phyloP scores from a whole-genome alignment of 2,329 filamentous ascomycete species.

The Geosmithia flava region DNA sequence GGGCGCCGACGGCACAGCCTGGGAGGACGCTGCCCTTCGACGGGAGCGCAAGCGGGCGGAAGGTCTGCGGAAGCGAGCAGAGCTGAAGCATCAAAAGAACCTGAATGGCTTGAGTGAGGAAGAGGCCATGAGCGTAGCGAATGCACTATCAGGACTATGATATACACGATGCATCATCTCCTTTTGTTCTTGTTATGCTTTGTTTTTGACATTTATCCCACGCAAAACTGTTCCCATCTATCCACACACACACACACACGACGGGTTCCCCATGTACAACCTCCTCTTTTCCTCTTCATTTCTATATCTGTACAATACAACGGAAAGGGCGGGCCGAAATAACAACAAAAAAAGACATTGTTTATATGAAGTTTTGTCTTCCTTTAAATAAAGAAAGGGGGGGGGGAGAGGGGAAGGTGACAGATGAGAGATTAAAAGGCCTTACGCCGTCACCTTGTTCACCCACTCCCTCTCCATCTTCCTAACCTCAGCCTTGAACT shows the following conservation, averaged over 20 bases:
- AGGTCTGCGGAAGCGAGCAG: slow-evolving; percentile 39
- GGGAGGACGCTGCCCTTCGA: slow-evolving; percentile 41
- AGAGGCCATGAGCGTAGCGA: not conserved
- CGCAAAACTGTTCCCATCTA: too few relatives aligned
- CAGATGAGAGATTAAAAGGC: too few relatives aligned
- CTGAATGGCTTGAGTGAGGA: not conserved
- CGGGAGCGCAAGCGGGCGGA: slow-evolving; percentile 45
- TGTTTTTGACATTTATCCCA: not conserved
- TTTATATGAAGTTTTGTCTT: too few relatives aligned
- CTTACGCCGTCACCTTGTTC: slow-evolving; percentile 57
- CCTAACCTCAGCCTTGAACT: slow-evolving; percentile 80
- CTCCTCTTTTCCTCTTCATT: too few relatives aligned
- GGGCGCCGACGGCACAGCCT: slow-evolving; percentile 26
- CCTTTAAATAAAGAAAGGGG: too few relatives aligned
- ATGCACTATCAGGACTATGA: not conserved
- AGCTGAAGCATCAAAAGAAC: slow-evolving; percentile 15
- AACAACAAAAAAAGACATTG: too few relatives aligned
- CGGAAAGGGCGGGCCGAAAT: too few relatives aligned
- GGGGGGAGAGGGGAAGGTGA: not conserved
- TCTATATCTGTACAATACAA: too few relatives aligned
- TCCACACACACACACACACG: too few relatives aligned
- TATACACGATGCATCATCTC: not conserved
- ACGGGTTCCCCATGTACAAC: too few relatives aligned
- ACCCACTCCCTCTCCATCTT: slow-evolving; percentile 81
- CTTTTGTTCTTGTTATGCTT: too few relatives aligned